Base-by-base conservation (phyloP, 306 rosid species). In the Bauhinia variegata region DNA sequence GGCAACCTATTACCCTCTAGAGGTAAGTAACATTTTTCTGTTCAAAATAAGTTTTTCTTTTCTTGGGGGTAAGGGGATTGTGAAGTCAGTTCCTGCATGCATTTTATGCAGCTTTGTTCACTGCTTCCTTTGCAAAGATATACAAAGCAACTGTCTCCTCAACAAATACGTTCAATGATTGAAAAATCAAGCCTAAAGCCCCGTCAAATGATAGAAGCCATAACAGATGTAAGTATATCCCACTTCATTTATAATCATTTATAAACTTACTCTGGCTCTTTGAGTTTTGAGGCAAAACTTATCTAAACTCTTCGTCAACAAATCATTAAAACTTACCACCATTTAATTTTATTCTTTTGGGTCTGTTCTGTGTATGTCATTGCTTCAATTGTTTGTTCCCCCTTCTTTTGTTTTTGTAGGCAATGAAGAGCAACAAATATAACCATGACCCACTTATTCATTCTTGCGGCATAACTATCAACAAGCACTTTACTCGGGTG, bases 131-230 rank as follows among this genome's bases (percentile, higher is more conserved):
- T 85, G 37, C 87, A 85, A 78, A 81, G 90, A 1, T 85, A 82
- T 49, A 85, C 85, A 1, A 85, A 85, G 46, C 65, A 87, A 6
- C 33, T 85, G 34, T 76, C 90, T 13, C 73, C 79, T 11, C 70
- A 76, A 18, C 85, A 82, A 68, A 76, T 83, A 60, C 58, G 87
- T 50, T 79, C 90, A 0, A 65, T 85, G 37, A 87, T 85, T 11
- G 90, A 85, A 59, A 85, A 85, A 67, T 85, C 87, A 0, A 76
- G 90, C 59, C 85, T 76, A 68, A 85, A 80, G 71, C 90, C 90
- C 0, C 81, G 79, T 6, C 85, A 85, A 74, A 73, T 84, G 75
- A 79, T 85, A 81, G 57, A 66, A 48, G 74, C 77, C 23, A 60
- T 85, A 63, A 62, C 83, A 38, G 77, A 75, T 19, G 90, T 82